These are phyloP conservation scores for Cutaneotrichosporon sp. DNA, from an alignment of 1,284 basidiomycete genomes.

Conservation along the genomic window DNA sequence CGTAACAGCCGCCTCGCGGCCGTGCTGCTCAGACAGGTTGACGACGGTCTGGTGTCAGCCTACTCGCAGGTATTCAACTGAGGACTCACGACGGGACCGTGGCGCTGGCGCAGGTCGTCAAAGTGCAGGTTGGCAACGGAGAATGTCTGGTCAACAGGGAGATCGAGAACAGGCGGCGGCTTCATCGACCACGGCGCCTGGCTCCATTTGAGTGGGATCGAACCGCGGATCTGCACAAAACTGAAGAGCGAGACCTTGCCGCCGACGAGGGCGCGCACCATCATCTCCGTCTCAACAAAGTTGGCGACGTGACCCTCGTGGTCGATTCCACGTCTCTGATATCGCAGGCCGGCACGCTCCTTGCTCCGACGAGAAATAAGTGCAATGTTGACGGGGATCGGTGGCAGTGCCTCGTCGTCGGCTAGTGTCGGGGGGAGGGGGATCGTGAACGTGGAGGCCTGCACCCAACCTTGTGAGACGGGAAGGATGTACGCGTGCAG, in stretches of 20 bases:
- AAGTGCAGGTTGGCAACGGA: conserved; percentile 75
- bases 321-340: conserved; percentile 59
- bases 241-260: conserved; percentile 73
- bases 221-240: conserved; percentile 85
- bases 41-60: conserved; percentile 64
- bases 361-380: conserved; percentile 57
- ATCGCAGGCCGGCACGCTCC: conserved; percentile 58
- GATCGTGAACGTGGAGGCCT: conserved; percentile 65
- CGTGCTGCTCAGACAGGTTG: conserved; percentile 85
- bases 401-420: conserved; percentile 16
- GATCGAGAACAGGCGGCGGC: conserved; percentile 78
- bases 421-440: conserved; percentile 52
- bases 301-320: conserved; percentile 59
- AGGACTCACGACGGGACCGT: conserved; percentile 70
- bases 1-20: conserved; percentile 80
- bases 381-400: conserved; percentile 53
- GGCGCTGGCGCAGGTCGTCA: conserved; percentile 63
- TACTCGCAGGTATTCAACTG: neutral
- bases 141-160: conserved; percentile 70
- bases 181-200: conserved; percentile 73
- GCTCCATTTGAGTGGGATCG: conserved; percentile 85
- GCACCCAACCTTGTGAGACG: conserved; percentile 85
- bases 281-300: conserved; percentile 61
- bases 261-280: conserved; percentile 67
- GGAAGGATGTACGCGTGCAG: conserved; percentile 79